A percentile compares a stretch with the other conserved stretches of the same genome.
phyloP scores from a whole-genome alignment of 371 early-diverging fungal species.

The Spraguea lophii region DNA sequence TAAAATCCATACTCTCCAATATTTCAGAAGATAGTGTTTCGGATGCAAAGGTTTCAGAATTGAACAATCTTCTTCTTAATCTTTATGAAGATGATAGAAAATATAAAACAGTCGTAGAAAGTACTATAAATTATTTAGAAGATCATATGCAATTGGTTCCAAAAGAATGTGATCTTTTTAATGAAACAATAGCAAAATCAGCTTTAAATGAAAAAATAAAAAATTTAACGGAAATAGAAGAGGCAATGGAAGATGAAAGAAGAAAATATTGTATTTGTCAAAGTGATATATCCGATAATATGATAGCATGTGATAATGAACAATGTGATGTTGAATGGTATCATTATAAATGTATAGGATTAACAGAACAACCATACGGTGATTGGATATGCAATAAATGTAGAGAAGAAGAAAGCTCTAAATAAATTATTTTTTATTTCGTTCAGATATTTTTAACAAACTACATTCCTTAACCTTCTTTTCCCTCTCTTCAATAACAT shows the following conservation, averaged over 20 bases:
- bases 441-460: too few species aligned
- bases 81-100: not conserved
- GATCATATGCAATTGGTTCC: not conserved
- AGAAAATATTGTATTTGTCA: constrained; percentile 38
- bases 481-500: not conserved
- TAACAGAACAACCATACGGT: constrained; percentile 60
- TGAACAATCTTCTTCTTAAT: not conserved
- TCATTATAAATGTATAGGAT: constrained; percentile 69
- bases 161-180: not conserved
- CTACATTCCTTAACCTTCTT: too few species aligned
- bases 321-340: constrained; percentile 73
- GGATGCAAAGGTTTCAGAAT: not conserved
- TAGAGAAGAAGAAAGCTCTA: constrained; percentile 47
- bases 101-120: not conserved
- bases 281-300: constrained; percentile 25
- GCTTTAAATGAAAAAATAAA: not conserved
- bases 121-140: not conserved
- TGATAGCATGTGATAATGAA: constrained; percentile 40
- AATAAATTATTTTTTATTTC: too few species aligned
- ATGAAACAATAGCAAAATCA: not conserved
- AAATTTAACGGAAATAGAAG: not conserved
- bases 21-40: not conserved
- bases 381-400: constrained; percentile 72
- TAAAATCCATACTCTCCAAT: not conserved
- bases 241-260: not conserved